phyloP scores from a whole-genome alignment of 345 rosid species.

The Gossypium turneri region DNA sequence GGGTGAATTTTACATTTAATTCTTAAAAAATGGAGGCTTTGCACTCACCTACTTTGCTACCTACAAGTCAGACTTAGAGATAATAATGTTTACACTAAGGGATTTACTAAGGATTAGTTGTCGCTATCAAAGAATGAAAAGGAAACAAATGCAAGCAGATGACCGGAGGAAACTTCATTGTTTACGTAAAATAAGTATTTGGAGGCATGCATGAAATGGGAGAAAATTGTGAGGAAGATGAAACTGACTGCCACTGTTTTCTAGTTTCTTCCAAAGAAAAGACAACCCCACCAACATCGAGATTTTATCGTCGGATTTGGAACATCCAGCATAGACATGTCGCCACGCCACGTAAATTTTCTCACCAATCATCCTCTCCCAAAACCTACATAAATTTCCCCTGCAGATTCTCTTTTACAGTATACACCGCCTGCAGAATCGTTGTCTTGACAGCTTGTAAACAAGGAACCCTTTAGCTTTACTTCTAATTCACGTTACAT shows the following conservation, averaged over 20 bases:
- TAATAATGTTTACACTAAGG: no score
- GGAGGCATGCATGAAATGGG: background rate
- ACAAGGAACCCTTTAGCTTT: constrained; percentile 1
- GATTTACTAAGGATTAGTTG: no score
- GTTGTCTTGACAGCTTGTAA: constrained; percentile 2
- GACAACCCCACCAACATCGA: background rate
- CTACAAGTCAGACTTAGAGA: no score
- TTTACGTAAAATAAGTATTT: background rate
- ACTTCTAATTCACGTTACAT: background rate
- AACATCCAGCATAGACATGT: background rate
- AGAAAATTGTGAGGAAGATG: background rate
- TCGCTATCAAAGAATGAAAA: no score
- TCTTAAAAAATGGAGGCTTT: no score
- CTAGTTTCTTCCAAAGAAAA: background rate
- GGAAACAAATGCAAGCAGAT: no score
- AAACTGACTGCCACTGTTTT: background rate
- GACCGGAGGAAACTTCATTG: background rate
- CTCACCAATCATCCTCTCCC: background rate
- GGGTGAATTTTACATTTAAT: no score
- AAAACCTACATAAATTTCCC: no score
- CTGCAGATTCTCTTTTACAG: background rate
- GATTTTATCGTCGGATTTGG: background rate
- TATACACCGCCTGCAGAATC: background rate
- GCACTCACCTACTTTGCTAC: no score
- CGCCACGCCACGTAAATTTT: constrained; percentile 2